phyloP scores from a whole-genome alignment of 176 grass and related monocot species.

The Juncus inflexus region DNA sequence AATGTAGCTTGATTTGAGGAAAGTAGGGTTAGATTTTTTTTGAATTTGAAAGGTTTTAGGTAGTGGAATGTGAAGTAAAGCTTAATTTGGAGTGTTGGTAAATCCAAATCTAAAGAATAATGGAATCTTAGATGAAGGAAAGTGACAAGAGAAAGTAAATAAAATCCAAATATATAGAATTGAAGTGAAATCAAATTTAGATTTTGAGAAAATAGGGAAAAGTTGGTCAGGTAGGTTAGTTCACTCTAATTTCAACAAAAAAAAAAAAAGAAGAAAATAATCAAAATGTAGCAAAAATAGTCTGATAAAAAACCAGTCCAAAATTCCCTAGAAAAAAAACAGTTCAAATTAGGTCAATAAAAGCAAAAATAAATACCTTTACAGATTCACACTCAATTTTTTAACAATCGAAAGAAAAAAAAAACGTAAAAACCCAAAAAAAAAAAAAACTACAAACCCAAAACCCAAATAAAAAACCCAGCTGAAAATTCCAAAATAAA shows the following conservation, averaged over 20 bases:
- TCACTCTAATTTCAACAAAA: neutral
- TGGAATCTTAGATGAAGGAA: neutral
- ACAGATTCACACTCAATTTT: neutral
- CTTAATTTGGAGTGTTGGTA: neutral
- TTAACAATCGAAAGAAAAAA: neutral
- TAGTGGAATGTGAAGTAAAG: neutral
- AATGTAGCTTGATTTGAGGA: slow-evolving; percentile 12
- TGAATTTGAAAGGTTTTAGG: neutral
- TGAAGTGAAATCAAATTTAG: slow-evolving; percentile 6
- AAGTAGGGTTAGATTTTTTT: neutral
- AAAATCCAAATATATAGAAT: slow-evolving; percentile 9
- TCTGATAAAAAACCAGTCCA: slow-evolving; percentile 4
- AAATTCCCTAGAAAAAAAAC: neutral
- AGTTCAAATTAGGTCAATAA: neutral
- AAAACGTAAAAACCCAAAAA: neutral
- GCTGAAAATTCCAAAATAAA: too few species aligned
- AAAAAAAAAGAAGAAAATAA: neutral
- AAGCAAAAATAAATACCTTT: neutral
- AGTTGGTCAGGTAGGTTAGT: neutral
- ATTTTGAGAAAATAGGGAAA: neutral
- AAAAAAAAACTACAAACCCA: neutral
- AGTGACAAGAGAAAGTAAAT: slow-evolving; percentile 17
- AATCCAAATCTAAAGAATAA: neutral
- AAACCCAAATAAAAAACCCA: neutral
- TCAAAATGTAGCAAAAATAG: neutral